A percentile compares a stretch with the other conserved stretches of the same genome.
Evolutionary conservation across 305 asterid species (phyloP).

Genomic region (Rubia tinctorum): DNA sequence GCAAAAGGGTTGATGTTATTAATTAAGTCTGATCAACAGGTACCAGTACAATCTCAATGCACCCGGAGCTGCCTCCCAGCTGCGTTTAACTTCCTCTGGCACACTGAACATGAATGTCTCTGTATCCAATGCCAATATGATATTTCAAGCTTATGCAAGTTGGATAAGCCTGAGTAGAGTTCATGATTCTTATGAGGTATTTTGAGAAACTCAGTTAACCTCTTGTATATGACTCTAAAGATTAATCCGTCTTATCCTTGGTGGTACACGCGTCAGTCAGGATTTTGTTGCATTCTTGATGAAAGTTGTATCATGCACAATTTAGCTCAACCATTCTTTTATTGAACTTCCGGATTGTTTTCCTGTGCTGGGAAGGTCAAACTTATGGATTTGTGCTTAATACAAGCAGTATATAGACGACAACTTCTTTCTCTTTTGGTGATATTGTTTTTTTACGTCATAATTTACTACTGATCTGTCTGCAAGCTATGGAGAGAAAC

Average conservation of each 20-base stretch:
- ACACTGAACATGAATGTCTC: conserved; percentile 82
- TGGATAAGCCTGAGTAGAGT: conserved; percentile 74
- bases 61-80: conserved; percentile 83
- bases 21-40: conserved; percentile 35
- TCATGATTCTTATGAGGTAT: conserved; percentile 50
- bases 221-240: not conserved
- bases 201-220: conserved; percentile 17
- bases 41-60: conserved; percentile 70
- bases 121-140: conserved; percentile 83
- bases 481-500: not conserved
- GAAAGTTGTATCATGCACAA: conserved; percentile 3
- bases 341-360: not conserved
- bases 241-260: not conserved
- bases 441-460: not conserved
- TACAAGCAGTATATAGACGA: not conserved
- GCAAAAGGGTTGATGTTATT: not conserved
- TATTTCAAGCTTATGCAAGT: conserved; percentile 96
- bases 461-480: not conserved
- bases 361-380: not conserved
- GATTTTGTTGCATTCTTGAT: not conserved
- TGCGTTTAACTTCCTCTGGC: conserved; percentile 71
- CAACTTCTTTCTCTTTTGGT: not conserved
- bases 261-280: not conserved
- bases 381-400: not conserved
- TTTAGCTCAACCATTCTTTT: conserved; percentile 1